Conservation (phyloP, 306 rosid species). For the Cicer cuneatum region DNA sequence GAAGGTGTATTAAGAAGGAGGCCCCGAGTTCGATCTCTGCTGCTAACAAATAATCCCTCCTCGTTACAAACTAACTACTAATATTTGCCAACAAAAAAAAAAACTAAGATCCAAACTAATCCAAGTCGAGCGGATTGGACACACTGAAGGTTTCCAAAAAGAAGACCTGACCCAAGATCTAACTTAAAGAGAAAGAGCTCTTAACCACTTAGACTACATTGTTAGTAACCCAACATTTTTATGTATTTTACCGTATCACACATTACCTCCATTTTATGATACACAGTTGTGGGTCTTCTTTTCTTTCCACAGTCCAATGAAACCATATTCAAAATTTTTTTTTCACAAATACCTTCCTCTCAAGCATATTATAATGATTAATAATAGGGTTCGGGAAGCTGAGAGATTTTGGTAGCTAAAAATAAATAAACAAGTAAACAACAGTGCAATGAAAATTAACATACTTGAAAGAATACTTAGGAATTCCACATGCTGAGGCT, state of each 20-base stretch:
- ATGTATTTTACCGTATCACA: slow-evolving; percentile 15
- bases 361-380: not conserved
- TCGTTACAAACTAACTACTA: too few relatives aligned
- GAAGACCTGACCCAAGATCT: not conserved
- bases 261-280: slow-evolving; percentile 1
- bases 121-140: not conserved
- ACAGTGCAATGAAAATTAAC: slow-evolving; percentile 34
- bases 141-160: not conserved
- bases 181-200: not conserved
- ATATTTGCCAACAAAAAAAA: too few relatives aligned
- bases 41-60: too few relatives aligned
- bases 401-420: too few relatives aligned
- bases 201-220: not conserved
- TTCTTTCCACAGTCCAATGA: not conserved
- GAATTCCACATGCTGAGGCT: slow-evolving; percentile 87
- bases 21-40: too few relatives aligned
- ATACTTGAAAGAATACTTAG: slow-evolving; percentile 90
- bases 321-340: slow-evolving; percentile 16
- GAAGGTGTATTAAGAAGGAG: too few relatives aligned
- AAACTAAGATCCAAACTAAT: not conserved
- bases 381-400: not conserved
- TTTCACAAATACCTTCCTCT: slow-evolving; percentile 14
- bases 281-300: slow-evolving; percentile 5
- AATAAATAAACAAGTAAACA: not conserved
- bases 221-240: not conserved